phyloP scores from a whole-genome alignment of 306 rosid genomes.

The Quercus engelmannii region DNA sequence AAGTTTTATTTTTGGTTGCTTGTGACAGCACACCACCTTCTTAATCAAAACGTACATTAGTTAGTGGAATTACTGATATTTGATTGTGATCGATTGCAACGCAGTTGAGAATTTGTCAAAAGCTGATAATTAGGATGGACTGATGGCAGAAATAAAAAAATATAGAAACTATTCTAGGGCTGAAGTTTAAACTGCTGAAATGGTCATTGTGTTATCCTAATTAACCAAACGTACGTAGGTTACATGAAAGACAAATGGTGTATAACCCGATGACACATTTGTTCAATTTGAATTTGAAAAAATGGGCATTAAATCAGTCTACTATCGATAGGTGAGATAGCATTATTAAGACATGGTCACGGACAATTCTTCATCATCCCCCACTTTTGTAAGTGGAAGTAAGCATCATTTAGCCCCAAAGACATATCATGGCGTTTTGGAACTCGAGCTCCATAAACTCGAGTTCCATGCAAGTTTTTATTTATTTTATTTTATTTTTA shows the following conservation, averaged over 20 bases:
- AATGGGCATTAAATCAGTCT: background rate
- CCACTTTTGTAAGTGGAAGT: background rate
- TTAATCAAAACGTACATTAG: background rate
- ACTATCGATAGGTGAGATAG: background rate
- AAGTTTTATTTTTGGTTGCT: no score
- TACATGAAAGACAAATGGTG: background rate
- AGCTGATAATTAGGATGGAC: background rate
- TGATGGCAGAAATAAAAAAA: background rate
- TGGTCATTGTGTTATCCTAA: background rate
- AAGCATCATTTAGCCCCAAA: background rate
- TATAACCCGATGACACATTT: background rate
- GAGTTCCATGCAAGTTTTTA: no score
- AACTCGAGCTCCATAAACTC: no score
- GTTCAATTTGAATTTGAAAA: background rate
- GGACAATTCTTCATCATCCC: no score
- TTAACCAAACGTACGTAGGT: background rate
- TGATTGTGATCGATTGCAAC: background rate
- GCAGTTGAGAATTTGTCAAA: background rate
- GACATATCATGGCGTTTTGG: no score
- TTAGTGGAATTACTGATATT: background rate
- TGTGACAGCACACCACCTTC: no score
- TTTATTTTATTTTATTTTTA: no score
- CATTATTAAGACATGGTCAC: no score
- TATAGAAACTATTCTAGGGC: background rate
- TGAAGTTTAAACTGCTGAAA: background rate